phyloP scores from a whole-genome alignment of 495 filamentous ascomycete genomes.

The Parachaetomium inaequale region DNA sequence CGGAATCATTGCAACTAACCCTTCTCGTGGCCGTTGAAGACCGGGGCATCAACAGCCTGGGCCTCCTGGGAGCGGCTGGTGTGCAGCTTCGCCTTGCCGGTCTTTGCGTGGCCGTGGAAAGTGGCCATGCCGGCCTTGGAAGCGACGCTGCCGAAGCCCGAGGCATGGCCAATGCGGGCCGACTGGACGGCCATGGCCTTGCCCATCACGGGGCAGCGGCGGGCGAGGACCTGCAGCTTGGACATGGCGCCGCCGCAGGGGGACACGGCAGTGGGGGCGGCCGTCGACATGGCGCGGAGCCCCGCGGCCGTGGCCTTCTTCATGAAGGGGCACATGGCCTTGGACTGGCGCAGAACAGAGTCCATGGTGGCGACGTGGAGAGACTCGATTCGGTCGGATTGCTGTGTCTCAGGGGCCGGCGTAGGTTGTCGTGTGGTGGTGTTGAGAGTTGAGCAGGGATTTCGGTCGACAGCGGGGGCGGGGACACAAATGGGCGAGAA shows the following conservation, averaged over 20 bases:
- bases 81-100: conserved; percentile 70
- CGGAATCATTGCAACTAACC: conserved; percentile 39
- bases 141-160: conserved; percentile 24
- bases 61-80: conserved; percentile 72
- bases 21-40: conserved; percentile 53
- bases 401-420: not conserved
- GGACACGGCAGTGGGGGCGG: conserved; percentile 62
- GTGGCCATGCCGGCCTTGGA: conserved; percentile 44
- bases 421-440: not conserved
- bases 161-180: conserved; percentile 42
- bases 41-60: conserved; percentile 59
- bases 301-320: conserved; percentile 87
- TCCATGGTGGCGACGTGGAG: conserved; percentile 61
- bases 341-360: conserved; percentile 86
- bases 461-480: conserved; percentile 8
- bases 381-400: not conserved
- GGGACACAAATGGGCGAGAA: not conserved
- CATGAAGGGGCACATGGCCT: conserved; percentile 93
- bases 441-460: not conserved
- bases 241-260: conserved; percentile 90
- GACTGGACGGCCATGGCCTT: conserved; percentile 92
- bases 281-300: conserved; percentile 83
- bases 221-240: conserved; percentile 90
- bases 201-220: conserved; percentile 97
- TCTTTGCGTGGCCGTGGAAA: conserved; percentile 44